A percentile compares a stretch with the other conserved stretches of the same genome.
Conservation (phyloP, 176 grass and related monocot species). For the Saccharum officinarum region DNA sequence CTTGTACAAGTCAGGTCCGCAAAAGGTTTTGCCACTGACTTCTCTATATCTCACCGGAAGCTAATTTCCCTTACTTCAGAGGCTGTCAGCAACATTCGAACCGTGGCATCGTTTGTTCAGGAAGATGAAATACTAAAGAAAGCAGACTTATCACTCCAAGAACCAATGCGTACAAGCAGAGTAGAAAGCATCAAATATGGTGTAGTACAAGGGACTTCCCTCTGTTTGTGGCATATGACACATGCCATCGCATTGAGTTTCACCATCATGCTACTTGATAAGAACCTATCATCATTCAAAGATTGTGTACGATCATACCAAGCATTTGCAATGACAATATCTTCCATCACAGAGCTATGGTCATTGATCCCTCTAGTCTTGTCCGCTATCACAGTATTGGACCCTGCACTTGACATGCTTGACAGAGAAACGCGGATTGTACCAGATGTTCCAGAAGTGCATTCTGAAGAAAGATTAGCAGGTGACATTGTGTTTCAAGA, state of each 20-base stretch:
- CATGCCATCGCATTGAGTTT: constrained; percentile 70
- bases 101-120: constrained; percentile 62
- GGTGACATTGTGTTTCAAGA: constrained; percentile 48
- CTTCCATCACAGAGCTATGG: constrained; percentile 72
- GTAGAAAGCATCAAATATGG: constrained; percentile 59
- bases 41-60: constrained; percentile 36
- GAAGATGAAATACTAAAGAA: constrained; percentile 59
- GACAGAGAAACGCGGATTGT: constrained; percentile 58
- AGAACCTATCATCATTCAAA: constrained; percentile 36
- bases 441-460: constrained; percentile 44
- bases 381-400: constrained; percentile 53
- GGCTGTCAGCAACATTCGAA: constrained; percentile 64
- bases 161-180: constrained; percentile 48
- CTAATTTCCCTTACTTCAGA: constrained; percentile 57
- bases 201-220: constrained; percentile 50
- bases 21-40: constrained; percentile 59
- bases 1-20: constrained; percentile 70
- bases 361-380: constrained; percentile 61
- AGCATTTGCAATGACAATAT: constrained; percentile 63
- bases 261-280: constrained; percentile 58
- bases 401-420: constrained; percentile 56
- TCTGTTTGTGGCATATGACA: constrained; percentile 62
- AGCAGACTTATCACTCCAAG: constrained; percentile 53
- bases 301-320: constrained; percentile 58
- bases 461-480: constrained; percentile 18